phyloP scores from a whole-genome alignment of 2,329 filamentous ascomycete species.

The Grosmannia serpens region DNA sequence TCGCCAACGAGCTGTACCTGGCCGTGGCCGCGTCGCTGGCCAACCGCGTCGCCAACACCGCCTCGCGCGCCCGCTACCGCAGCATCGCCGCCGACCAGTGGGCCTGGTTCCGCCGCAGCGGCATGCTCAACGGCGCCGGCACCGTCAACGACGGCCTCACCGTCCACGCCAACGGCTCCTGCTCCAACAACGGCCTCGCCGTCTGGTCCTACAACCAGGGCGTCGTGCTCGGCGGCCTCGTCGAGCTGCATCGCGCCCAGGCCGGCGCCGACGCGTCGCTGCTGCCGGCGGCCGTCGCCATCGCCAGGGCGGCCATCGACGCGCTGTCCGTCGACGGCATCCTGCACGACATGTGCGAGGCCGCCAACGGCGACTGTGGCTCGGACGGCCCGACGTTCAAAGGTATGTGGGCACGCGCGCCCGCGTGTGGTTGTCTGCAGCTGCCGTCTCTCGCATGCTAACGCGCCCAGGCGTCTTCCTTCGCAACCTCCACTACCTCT shows the following conservation, averaged over 20 bases:
- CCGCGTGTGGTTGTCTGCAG: background rate
- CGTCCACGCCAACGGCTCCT: slow-evolving; percentile 26
- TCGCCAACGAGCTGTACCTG: slow-evolving; percentile 46
- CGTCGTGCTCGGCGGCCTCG: slow-evolving; percentile 39
- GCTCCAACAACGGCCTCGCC: slow-evolving; percentile 33
- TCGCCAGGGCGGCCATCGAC: slow-evolving; percentile 40
- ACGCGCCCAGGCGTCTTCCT: slow-evolving; percentile 42
- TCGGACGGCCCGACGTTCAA: slow-evolving; percentile 54
- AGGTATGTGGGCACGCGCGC: slow-evolving; percentile 19
- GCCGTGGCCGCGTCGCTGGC: slow-evolving; percentile 40
- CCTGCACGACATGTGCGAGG: slow-evolving; percentile 43
- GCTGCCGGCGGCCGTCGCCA: slow-evolving; percentile 28
- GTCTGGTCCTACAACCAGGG: slow-evolving; percentile 48
- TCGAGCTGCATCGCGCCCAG: slow-evolving; percentile 30
- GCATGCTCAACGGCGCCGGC: slow-evolving; percentile 36
- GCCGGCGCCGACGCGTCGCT: slow-evolving; percentile 29
- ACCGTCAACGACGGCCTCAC: slow-evolving; percentile 43
- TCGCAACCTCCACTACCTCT: slow-evolving; percentile 48
- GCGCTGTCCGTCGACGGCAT: slow-evolving; percentile 32
- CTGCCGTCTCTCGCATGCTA: no score
- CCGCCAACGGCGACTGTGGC: slow-evolving; percentile 26
- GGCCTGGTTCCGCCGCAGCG: slow-evolving; percentile 38
- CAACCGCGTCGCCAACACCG: slow-evolving; percentile 26
- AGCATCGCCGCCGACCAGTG: slow-evolving; percentile 35
- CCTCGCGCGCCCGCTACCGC: slow-evolving; percentile 27